A percentile compares a stretch with the other conserved stretches of the same genome.
Conservation (phyloP, 371 early-diverging fungal species). For the Mucor saturninus region DNA sequence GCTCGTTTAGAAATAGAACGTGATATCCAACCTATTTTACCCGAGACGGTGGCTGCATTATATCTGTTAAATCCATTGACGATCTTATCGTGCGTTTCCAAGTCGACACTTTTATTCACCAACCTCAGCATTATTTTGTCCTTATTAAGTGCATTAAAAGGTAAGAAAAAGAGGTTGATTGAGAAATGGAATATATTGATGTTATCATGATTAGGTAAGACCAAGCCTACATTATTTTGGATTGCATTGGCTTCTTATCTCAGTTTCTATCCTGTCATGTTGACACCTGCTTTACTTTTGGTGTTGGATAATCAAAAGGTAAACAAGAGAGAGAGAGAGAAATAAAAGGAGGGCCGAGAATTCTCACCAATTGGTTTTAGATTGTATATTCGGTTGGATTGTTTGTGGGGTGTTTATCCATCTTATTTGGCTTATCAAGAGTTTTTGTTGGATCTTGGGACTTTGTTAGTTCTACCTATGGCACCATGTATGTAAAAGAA, state of each 20-base stretch:
- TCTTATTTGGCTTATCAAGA: constrained; percentile 63
- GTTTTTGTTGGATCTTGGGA: constrained; percentile 72
- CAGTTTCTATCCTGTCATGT: constrained; percentile 82
- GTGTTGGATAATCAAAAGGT: constrained; percentile 8
- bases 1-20: constrained; percentile 35
- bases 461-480: constrained; percentile 73
- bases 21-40: constrained; percentile 26
- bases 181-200: neutral
- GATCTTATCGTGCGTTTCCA: constrained; percentile 74
- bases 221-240: constrained; percentile 60
- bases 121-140: constrained; percentile 72
- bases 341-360: neutral
- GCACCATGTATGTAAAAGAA: constrained; percentile 64
- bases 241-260: constrained; percentile 79
- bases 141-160: constrained; percentile 67
- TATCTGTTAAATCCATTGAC: constrained; percentile 89
- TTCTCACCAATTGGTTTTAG: neutral
- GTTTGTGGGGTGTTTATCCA: constrained; percentile 36
- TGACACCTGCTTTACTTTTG: constrained; percentile 72
- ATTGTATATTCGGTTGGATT: neutral
- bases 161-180: constrained; percentile 11
- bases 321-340: neutral
- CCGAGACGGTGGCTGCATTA: constrained; percentile 52
- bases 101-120: constrained; percentile 76
- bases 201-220: constrained; percentile 13